Evolutionary conservation across 306 rosid species (phyloP), one percentile per base, ranked within the genome.

Genomic region (Cucumis melo): DNA sequence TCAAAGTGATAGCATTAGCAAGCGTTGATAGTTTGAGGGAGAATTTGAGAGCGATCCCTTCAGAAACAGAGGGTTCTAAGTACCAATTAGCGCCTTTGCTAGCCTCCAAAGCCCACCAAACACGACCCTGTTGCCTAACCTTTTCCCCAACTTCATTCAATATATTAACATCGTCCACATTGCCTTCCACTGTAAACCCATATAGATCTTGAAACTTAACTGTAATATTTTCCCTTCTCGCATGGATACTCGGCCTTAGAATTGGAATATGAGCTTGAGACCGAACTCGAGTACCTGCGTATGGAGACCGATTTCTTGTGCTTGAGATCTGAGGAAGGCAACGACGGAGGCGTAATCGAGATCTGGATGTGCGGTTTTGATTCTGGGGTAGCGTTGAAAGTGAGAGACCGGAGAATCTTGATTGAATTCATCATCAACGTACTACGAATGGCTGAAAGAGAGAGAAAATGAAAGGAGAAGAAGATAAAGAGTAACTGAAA

Each of bases 101-200:
- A 7, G 99, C 98, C 80, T 95, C 99, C 83, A 95, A 82, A 23
- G 97, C 92, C 99, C 99, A 95, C 99, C 99, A 95, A 27, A 88
- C 95, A 75, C 97, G 79, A 8, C 96, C 99, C 77, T 95, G 99
- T 74, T 90, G 86, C 82, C 98, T 89, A 82, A 95, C 99, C 87
- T 90, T 95, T 81, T 95, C 99, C 80, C 99, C 80, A 38, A 95
- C 96, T 87, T 95, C 99, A 81, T 95, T 95, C 87, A 95, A 78
- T 87, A 95, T 93, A 73, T 95, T 94, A 16, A 92, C 99, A 85
- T 95, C 98, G 76, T 95, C 99, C 75, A 95, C 99, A 92, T 90
- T 95, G 83, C 99, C 99, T 84, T 95, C 99, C 23, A 95, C 99
- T 7, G 93, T 82, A 78, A 95, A 95, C 57, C 92, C 96, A 77